phyloP scores from a whole-genome alignment of 1,284 basidiomycete species.

The Sanghuangporus baumii region DNA sequence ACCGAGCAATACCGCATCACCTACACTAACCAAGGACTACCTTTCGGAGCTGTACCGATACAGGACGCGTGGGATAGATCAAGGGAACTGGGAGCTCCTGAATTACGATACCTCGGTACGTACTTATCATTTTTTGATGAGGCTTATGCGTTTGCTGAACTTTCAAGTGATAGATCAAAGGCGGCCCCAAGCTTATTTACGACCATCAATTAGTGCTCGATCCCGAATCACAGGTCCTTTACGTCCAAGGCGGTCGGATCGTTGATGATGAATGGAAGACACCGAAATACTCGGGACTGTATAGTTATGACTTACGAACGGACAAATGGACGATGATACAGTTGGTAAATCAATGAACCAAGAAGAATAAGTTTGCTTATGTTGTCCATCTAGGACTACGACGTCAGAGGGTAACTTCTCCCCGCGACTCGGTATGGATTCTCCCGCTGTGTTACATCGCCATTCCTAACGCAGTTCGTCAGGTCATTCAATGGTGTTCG shows the following conservation, averaged over 20 bases:
- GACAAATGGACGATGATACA: slow-evolving; percentile 61
- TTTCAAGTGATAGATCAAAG: slow-evolving; percentile 39
- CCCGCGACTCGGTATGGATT: slow-evolving; percentile 52
- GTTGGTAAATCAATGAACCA: slow-evolving; percentile 34
- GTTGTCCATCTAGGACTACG: slow-evolving; percentile 3
- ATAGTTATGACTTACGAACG: slow-evolving; percentile 56
- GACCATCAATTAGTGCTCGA: slow-evolving; percentile 83
- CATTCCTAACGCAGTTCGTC: background rate
- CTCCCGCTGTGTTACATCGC: background rate
- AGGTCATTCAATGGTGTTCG: slow-evolving; percentile 78
- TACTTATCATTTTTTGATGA: background rate
- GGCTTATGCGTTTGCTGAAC: background rate
- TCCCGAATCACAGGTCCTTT: slow-evolving; percentile 63
- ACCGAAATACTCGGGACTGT: slow-evolving; percentile 62
- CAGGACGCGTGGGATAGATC: slow-evolving; percentile 52
- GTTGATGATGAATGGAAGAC: slow-evolving; percentile 56
- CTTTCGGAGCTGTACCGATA: slow-evolving; percentile 67
- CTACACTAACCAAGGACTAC: background rate
- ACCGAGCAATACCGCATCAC: background rate
- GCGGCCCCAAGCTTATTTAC: slow-evolving; percentile 71
- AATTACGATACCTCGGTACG: slow-evolving; percentile 59
- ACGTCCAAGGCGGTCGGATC: slow-evolving; percentile 74
- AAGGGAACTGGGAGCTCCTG: slow-evolving; percentile 63
- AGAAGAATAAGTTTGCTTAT: background rate
- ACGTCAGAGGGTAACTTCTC: slow-evolving; percentile 33